These are phyloP conservation scores for Cynara cardunculus DNA, from an alignment of 129 eudicot genomes.

Conservation along the genomic window DNA sequence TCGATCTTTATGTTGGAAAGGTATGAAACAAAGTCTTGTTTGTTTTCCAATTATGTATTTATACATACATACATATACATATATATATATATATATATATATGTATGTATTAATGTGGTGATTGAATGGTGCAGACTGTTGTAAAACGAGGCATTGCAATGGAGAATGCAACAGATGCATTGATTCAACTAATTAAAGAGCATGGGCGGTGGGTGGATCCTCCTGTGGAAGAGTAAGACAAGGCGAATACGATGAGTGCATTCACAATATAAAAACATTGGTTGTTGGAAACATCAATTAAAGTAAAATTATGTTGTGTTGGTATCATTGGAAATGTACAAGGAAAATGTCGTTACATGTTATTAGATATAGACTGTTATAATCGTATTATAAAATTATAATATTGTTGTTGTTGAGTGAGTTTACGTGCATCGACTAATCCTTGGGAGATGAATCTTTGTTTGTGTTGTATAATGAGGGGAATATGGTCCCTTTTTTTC, in stretches of 20 bases:
- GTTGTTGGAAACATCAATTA: not conserved
- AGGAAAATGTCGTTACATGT: not conserved
- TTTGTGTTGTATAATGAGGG: too few relatives aligned
- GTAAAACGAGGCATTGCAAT: slow-evolving; percentile 86
- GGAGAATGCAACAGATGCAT: slow-evolving; percentile 89
- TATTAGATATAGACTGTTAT: too few relatives aligned
- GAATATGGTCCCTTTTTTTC: too few relatives aligned
- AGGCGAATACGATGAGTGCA: not conserved
- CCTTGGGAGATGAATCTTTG: too few relatives aligned
- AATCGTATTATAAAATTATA: too few relatives aligned
- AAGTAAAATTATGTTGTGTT: not conserved
- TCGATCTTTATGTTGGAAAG: slow-evolving; percentile 96
- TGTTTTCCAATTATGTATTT: slow-evolving; percentile 8
- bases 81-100: not conserved
- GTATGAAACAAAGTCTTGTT: slow-evolving; percentile 23
- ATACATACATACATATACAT: not conserved
- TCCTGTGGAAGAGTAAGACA: slow-evolving; percentile 60
- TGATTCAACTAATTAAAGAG: slow-evolving; percentile 86
- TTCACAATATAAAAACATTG: not conserved
- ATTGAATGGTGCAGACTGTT: slow-evolving; percentile 56
- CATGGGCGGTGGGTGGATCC: slow-evolving; percentile 98
- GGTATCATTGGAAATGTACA: not conserved
- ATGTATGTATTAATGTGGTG: not conserved
- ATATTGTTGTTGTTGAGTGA: too few relatives aligned
- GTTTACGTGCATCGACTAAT: too few relatives aligned